phyloP scores from a whole-genome alignment of 768 basidiomycete genomes.

The Antrodiella citrinella region DNA sequence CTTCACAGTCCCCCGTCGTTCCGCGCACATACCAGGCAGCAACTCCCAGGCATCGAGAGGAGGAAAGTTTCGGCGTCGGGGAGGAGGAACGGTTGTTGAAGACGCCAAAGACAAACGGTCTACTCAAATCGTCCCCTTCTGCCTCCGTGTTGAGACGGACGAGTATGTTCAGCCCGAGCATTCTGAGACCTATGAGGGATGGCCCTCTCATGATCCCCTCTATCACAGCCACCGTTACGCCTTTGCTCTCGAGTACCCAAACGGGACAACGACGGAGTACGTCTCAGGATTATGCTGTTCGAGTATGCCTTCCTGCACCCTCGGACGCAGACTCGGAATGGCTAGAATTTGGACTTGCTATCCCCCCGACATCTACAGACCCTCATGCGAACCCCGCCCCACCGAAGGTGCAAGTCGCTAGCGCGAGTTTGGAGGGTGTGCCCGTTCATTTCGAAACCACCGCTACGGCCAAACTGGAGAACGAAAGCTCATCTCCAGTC shows the following conservation, averaged over 20 bases:
- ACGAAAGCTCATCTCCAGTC: constrained; percentile 19
- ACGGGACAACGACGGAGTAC: neutral
- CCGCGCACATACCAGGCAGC: neutral
- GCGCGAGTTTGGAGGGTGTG: constrained; percentile 56
- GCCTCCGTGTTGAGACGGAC: constrained; percentile 11
- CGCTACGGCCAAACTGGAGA: constrained; percentile 30
- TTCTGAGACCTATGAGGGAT: constrained; percentile 33
- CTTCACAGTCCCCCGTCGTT: constrained; percentile 21
- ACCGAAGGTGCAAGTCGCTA: constrained; percentile 46
- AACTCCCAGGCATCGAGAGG: neutral
- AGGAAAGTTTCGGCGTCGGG: neutral
- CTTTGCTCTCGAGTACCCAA: constrained; percentile 24
- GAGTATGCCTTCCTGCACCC: constrained; percentile 47
- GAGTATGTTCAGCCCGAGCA: constrained; percentile 3
- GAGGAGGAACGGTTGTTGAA: neutral
- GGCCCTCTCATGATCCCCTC: constrained; percentile 57
- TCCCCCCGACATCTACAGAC: constrained; percentile 22
- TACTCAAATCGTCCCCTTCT: neutral
- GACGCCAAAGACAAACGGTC: neutral
- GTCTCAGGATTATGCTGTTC: constrained; percentile 50
- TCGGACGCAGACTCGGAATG: constrained; percentile 55
- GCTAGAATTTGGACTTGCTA: constrained; percentile 69
- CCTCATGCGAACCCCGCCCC: constrained; percentile 15
- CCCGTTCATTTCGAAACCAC: constrained; percentile 53
- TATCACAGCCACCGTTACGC: constrained; percentile 46